phyloP scores from a whole-genome alignment of 2,329 filamentous ascomycete genomes.

The Tetracladium maxilliforme region DNA sequence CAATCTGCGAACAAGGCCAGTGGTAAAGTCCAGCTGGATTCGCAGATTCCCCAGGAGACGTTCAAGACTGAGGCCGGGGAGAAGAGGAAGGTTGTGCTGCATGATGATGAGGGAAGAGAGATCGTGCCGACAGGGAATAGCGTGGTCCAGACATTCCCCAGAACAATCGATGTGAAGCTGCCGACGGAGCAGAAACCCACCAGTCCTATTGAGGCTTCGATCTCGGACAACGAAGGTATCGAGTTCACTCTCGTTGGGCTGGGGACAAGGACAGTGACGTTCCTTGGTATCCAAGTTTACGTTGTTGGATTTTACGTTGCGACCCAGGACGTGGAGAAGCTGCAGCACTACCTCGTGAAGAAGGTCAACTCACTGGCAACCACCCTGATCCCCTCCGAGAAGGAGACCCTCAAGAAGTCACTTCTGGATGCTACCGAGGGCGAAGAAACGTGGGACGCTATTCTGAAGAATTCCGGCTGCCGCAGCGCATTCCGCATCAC shows the following conservation, averaged over 20 bases:
- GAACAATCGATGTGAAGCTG: conserved; percentile 3
- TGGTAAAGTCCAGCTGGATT: too few relatives aligned
- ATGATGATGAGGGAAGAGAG: too few relatives aligned
- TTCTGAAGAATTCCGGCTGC: conserved; percentile 54
- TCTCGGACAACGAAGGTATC: too few relatives aligned
- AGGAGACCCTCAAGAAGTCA: conserved; percentile 51
- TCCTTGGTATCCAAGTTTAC: conserved; percentile 84
- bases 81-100: too few relatives aligned
- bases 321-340: conserved; percentile 62
- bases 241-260: too few relatives aligned
- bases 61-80: too few relatives aligned
- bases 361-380: conserved; percentile 63
- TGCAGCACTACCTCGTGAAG: conserved; percentile 66
- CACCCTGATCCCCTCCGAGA: conserved; percentile 70
- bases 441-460: conserved; percentile 58
- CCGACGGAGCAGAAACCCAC: conserved; percentile 23
- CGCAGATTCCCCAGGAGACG: too few relatives aligned
- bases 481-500: conserved; percentile 70
- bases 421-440: conserved; percentile 57
- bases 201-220: too few relatives aligned
- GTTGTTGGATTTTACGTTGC: conserved; percentile 87
- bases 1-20: too few relatives aligned
- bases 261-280: conserved; percentile 79
- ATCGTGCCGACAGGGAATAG: conserved; percentile 8
- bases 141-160: conserved; percentile 4